Percentiles rank a stretch among this genome's conserved stretches.
phyloP scores from a whole-genome alignment of 306 rosid genomes.

The Hippophae rhamnoides region DNA sequence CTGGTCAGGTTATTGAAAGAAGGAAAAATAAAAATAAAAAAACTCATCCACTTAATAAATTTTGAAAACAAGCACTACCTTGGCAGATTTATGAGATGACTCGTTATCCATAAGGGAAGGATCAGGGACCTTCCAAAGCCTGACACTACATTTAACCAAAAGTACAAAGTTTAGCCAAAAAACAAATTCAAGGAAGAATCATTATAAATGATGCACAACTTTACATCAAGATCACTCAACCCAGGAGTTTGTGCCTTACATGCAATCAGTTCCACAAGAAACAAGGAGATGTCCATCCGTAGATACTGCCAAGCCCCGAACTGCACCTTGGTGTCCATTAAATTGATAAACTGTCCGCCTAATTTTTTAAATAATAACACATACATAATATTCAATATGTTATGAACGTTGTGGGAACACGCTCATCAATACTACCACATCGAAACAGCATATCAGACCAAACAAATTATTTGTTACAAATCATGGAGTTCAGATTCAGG shows the following conservation, averaged over 20 bases:
- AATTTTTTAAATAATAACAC: neutral
- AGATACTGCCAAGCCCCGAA: conserved; percentile 65
- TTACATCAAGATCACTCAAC: neutral
- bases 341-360: conserved; percentile 65
- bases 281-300: conserved; percentile 71
- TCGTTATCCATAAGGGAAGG: conserved; percentile 35
- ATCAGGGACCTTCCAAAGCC: conserved; percentile 74
- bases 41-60: neutral
- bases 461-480: neutral
- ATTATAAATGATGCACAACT: neutral
- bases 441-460: neutral
- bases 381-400: conserved; percentile 7
- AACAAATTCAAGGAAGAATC: neutral
- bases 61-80: conserved; percentile 33
- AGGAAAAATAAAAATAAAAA: too few relatives aligned
- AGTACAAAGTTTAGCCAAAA: conserved; percentile 7
- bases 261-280: conserved; percentile 91
- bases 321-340: conserved; percentile 94
- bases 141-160: conserved; percentile 39
- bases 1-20: conserved; percentile 14
- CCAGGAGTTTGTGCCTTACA: conserved; percentile 37
- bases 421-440: neutral
- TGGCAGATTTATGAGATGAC: conserved; percentile 28
- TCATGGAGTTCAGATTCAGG: too few relatives aligned
- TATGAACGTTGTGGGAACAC: neutral